Evolutionary conservation across 2,329 filamentous ascomycete genomes (phyloP).

Genomic region (Phaeosphaeriaceae sp.): DNA sequence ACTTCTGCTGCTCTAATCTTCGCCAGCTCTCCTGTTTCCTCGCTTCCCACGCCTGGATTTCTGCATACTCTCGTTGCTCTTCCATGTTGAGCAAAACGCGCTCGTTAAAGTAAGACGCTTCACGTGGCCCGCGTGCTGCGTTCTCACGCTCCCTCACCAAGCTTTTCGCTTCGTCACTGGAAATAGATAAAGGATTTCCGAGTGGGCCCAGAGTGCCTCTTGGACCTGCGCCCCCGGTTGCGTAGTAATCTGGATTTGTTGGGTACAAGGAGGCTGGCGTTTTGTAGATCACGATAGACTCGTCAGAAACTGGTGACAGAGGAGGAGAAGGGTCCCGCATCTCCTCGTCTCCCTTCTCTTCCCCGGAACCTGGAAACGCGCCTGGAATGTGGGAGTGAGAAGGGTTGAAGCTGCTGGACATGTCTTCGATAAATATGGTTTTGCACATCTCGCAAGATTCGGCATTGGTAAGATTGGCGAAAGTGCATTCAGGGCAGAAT

Average conservation of each 20-base stretch:
- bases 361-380: not conserved
- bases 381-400: not conserved
- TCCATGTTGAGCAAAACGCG: not conserved
- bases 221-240: not conserved
- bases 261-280: not conserved
- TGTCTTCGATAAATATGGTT: not conserved
- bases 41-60: not conserved
- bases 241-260: not conserved
- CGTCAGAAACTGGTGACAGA: not conserved
- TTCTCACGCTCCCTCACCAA: not conserved
- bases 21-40: not conserved
- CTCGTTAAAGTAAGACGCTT: not conserved
- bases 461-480: not conserved
- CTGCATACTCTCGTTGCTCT: not conserved
- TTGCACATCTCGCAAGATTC: not conserved
- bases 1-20: not conserved
- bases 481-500: not conserved
- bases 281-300: not conserved
- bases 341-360: not conserved
- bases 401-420: no score
- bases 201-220: not conserved
- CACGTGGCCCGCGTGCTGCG: not conserved
- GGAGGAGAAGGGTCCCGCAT: not conserved
- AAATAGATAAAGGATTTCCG: not conserved
- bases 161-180: not conserved